Conservation (phyloP, 768 basidiomycete species). For the Lentinula boryana region DNA sequence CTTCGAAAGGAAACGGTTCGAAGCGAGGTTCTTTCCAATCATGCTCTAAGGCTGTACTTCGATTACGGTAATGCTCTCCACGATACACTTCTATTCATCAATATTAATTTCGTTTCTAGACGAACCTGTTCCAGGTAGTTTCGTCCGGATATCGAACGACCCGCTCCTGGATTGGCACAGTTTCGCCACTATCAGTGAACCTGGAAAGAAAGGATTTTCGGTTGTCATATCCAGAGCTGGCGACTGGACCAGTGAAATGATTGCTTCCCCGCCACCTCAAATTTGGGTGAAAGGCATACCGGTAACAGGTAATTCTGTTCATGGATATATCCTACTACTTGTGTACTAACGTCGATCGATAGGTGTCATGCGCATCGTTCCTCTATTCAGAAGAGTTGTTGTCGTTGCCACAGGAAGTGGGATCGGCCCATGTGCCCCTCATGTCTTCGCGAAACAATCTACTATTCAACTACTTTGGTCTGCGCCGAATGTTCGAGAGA, state of each 20-base stretch:
- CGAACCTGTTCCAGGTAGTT: conserved; percentile 18
- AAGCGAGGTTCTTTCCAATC: conserved; percentile 33
- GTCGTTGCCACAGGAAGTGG: conserved; percentile 33
- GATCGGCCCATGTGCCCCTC: conserved; percentile 34
- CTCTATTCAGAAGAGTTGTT: conserved; percentile 29
- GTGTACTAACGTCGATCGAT: background rate
- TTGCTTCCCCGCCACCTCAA: conserved; percentile 28
- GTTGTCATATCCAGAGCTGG: conserved; percentile 33
- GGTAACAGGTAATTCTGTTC: conserved; percentile 14
- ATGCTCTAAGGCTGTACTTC: conserved; percentile 38
- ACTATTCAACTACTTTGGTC: conserved; percentile 34
- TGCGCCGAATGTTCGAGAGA: conserved; percentile 32
- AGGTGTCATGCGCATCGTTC: conserved; percentile 26
- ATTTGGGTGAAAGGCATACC: conserved; percentile 36
- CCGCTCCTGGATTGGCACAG: conserved; percentile 33
- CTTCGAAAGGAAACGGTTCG: conserved; percentile 35
- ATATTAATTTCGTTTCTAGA: background rate
- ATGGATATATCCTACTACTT: background rate
- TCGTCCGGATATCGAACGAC: conserved; percentile 16
- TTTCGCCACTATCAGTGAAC: conserved; percentile 27
- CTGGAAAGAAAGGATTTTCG: conserved; percentile 22
- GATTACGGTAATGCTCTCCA: conserved; percentile 29
- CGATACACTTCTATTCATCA: background rate
- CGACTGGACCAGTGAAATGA: conserved; percentile 33
- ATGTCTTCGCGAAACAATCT: conserved; percentile 25